Conservation (phyloP, 2,329 filamentous ascomycete species). For the Paracoccidioides brasiliensis region DNA sequence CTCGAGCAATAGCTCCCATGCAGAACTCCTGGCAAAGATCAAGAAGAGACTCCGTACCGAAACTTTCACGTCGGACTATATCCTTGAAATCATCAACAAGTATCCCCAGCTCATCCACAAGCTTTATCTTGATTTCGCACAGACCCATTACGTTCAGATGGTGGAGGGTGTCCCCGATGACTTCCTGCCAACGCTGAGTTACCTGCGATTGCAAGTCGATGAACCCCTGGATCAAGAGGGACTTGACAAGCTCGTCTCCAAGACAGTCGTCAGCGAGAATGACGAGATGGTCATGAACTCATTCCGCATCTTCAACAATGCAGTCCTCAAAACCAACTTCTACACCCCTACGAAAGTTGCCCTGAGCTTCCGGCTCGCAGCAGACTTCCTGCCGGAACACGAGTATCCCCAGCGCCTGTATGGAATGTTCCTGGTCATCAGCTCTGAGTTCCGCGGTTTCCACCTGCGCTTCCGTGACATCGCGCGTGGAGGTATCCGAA, state of each 20-base stretch:
- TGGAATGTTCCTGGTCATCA: constrained; percentile 98
- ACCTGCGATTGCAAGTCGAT: constrained; percentile 52
- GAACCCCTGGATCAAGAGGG: constrained; percentile 63
- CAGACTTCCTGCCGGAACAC: constrained; percentile 66
- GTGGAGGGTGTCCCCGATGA: constrained; percentile 48
- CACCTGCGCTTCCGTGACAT: constrained; percentile 97
- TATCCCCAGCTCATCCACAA: constrained; percentile 79
- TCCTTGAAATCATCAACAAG: constrained; percentile 86
- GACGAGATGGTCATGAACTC: constrained; percentile 97
- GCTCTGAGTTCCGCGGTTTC: constrained; percentile 91
- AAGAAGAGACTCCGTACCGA: constrained; percentile 92
- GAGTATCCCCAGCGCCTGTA: constrained; percentile 92
- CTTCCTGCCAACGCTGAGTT: constrained; percentile 57
- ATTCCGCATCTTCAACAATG: constrained; percentile 89
- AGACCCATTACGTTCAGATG: constrained; percentile 63
- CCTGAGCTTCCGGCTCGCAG: constrained; percentile 83
- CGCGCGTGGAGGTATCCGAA: constrained; percentile 89
- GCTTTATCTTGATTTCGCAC: constrained; percentile 84
- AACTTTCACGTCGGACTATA: constrained; percentile 97
- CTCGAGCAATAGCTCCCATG: constrained; percentile 66
- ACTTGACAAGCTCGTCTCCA: constrained; percentile 64
- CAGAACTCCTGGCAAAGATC: constrained; percentile 78
- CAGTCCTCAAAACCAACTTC: constrained; percentile 91
- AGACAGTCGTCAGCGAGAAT: constrained; percentile 79
- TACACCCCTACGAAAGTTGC: constrained; percentile 98